Base-by-base conservation (phyloP, 1,284 basidiomycete genomes). In the Testicularia cyperi region DNA sequence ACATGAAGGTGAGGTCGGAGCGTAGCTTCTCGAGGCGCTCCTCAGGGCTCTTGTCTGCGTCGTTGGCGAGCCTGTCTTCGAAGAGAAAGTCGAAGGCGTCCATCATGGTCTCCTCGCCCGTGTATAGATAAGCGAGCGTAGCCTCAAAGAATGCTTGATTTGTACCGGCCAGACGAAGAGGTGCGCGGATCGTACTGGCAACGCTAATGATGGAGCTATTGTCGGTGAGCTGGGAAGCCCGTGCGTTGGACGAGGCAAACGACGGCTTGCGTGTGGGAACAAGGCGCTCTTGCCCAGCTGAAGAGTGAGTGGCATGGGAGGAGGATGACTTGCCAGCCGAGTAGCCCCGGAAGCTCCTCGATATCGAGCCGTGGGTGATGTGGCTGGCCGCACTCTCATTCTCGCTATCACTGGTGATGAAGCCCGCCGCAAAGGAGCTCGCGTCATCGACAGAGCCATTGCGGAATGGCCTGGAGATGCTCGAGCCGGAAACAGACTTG, bases 1-100 rank as follows among this genome's bases (percentile, higher is more conserved):
- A 73, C 67, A 73, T 65, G 43, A 62, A 70, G 10, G 63, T 61
- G n/a, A 71, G 48, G 40, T 73, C 70, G 5, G 56, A 54, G 43
- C 85, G 82, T 4, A 94, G 83, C 77, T 92, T 92, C 79, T 92
- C 89, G 39, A 89, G 79, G n/a, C 88, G 80, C 49, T 86, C 83
- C 55, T 88, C 86, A 0, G 81, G 81, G 39, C 85, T 82, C 28
- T 77, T 80, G 38, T 82, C 81, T 1, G 44, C 39, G 16, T 57
- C 63, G 1, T 62, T 31, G 1, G 60, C 46, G 1, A 65, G 25
- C 10, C 52, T 33, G 37, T 73, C 69, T 25, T 68, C 63, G 16
- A 63, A 70, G 8, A 73, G 52, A 30, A 69, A 69, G 25, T 70
- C 67, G 43, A 69, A 68, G 1, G 64, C 52, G 12, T 68, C 64